phyloP scores from a whole-genome alignment of 257 asterid genomes.

The Fraxinus pennsylvanica region DNA sequence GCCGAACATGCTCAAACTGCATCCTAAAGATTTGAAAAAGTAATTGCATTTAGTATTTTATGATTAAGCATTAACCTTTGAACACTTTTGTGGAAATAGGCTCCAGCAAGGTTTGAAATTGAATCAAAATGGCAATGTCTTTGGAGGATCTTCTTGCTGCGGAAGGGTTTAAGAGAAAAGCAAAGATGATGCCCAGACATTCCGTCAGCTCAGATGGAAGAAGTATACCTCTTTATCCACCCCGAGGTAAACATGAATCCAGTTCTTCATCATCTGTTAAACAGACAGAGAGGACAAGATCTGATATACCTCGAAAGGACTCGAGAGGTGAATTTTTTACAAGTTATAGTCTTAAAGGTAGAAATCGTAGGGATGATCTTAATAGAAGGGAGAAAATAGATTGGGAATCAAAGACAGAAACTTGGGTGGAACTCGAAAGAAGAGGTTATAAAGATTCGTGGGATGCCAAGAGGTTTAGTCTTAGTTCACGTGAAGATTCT shows the following conservation, averaged over 20 bases:
- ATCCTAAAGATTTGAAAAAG: background rate
- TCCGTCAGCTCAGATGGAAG: conserved; percentile 46
- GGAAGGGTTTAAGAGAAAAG: conserved; percentile 70
- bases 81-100: conserved; percentile 17
- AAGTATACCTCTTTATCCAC: conserved; percentile 34
- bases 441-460: conserved; percentile 30
- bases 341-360: conserved; percentile 34
- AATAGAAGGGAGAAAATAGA: conserved; percentile 24
- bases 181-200: conserved; percentile 44
- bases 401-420: conserved; percentile 21
- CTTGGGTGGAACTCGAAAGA: conserved; percentile 20
- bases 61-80: background rate
- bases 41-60: background rate
- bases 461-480: conserved; percentile 36
- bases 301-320: conserved; percentile 51
- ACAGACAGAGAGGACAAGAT: conserved; percentile 52
- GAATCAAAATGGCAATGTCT: conserved; percentile 62
- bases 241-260: conserved; percentile 25
- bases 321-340: conserved; percentile 19
- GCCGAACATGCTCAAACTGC: background rate
- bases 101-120: conserved; percentile 3
- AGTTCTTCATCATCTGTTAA: conserved; percentile 40
- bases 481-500: conserved; percentile 30
- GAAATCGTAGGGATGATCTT: conserved; percentile 36
- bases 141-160: conserved; percentile 70